These are phyloP conservation scores for Castanea sativa DNA, from an alignment of 306 rosid genomes.

Conservation along the genomic window DNA sequence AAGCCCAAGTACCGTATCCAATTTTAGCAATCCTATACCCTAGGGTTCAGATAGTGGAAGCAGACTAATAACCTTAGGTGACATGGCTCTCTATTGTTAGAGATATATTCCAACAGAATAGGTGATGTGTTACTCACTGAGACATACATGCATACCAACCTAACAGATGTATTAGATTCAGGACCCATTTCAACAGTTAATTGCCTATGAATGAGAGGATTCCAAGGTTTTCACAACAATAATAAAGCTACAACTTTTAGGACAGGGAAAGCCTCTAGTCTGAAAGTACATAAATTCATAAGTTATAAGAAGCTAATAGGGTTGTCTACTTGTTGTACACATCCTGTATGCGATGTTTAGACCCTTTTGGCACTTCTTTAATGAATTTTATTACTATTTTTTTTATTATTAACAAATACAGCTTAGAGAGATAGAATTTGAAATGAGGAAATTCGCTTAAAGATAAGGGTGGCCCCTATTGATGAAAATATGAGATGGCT, in stretches of 20 bases:
- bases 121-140: neutral
- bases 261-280: neutral
- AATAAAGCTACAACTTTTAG: neutral
- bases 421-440: too few species aligned
- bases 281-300: neutral
- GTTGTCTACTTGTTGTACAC: neutral
- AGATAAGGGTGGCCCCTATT: too few species aligned
- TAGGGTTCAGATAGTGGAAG: neutral
- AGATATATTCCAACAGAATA: neutral
- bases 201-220: neutral
- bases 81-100: neutral
- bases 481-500: too few species aligned
- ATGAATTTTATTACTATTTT: too few species aligned
- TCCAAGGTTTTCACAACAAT: neutral
- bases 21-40: neutral
- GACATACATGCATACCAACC: neutral
- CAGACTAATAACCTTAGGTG: neutral
- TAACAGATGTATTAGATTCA: neutral
- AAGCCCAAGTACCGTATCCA: neutral
- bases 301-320: neutral
- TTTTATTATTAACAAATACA: too few species aligned
- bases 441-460: too few species aligned
- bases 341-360: too few species aligned
- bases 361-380: too few species aligned
- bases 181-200: neutral